A percentile compares a stretch with the other conserved stretches of the same genome.
Evolutionary conservation across 2,329 filamentous ascomycete species (phyloP).

Genomic region (Pyricularia pennisetigena): DNA sequence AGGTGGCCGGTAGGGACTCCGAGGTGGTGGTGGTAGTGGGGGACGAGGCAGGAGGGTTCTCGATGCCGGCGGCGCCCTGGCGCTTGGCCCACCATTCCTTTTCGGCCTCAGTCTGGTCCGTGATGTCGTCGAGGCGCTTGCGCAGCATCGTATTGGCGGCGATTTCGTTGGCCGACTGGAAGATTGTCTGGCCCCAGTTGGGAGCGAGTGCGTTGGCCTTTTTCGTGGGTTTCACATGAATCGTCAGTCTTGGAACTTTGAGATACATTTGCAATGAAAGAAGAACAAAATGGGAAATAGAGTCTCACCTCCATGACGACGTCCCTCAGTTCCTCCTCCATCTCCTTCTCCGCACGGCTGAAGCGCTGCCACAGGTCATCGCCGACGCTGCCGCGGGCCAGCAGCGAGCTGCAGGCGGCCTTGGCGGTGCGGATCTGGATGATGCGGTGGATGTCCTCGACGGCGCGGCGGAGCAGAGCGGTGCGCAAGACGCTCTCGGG

Average conservation of each 20-base stretch:
- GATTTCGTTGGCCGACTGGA: slow-evolving; percentile 97
- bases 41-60: slow-evolving; percentile 24
- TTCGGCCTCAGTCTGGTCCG: slow-evolving; percentile 61
- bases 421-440: slow-evolving; percentile 84
- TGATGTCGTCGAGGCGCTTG: slow-evolving; percentile 64
- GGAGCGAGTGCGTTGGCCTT: slow-evolving; percentile 85
- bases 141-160: slow-evolving; percentile 73
- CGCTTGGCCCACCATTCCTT: slow-evolving; percentile 91
- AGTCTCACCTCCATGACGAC: slow-evolving; percentile 74
- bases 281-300: no score
- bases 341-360: slow-evolving; percentile 86
- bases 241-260: background rate
- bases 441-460: slow-evolving; percentile 87
- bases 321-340: slow-evolving; percentile 90
- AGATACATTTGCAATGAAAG: background rate
- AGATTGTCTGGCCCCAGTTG: slow-evolving; percentile 89
- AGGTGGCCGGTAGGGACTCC: slow-evolving; percentile 22
- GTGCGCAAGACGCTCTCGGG: slow-evolving; percentile 83
- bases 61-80: slow-evolving; percentile 41
- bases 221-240: background rate
- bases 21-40: slow-evolving; percentile 60
- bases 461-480: slow-evolving; percentile 77
- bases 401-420: slow-evolving; percentile 69
- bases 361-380: slow-evolving; percentile 96
- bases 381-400: slow-evolving; percentile 86